Percentiles rank a stretch among this genome's conserved stretches.
These are phyloP conservation scores for Mortierella antarctica DNA, from an alignment of 192 early-diverging fungal genomes.

Conservation along the genomic window DNA sequence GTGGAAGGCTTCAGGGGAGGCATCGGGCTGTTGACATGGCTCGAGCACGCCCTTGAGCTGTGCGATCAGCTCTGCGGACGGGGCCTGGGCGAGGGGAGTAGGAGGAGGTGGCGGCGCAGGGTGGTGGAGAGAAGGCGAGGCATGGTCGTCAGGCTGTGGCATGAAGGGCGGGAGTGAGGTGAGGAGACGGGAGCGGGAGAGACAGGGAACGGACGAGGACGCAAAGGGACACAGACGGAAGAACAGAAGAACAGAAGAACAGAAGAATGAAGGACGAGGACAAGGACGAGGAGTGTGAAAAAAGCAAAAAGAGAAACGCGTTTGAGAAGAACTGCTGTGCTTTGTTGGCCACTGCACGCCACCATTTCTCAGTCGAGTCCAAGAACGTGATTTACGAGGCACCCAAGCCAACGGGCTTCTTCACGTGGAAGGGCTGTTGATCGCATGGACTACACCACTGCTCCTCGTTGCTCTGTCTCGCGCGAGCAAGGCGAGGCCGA, in stretches of 20 bases:
- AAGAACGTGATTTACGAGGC: too few relatives aligned
- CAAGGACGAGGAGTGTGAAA: too few relatives aligned
- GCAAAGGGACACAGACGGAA: too few relatives aligned
- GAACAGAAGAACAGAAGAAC: too few relatives aligned
- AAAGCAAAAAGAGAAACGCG: too few relatives aligned
- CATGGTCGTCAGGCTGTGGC: neutral
- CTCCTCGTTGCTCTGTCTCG: too few relatives aligned
- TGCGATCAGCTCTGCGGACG: constrained; percentile 12
- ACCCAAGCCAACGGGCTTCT: too few relatives aligned
- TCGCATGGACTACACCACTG: too few relatives aligned
- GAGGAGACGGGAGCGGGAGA: neutral
- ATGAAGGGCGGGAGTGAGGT: neutral
- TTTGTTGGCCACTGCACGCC: neutral
- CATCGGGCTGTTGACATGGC: neutral
- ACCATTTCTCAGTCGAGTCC: too few relatives aligned
- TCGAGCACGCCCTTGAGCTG: constrained; percentile 6
- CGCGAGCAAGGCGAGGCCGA: too few relatives aligned
- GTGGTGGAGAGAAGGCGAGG: neutral
- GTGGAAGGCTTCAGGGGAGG: constrained; percentile 16
- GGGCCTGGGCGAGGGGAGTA: constrained; percentile 8
- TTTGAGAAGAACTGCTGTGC: neutral
- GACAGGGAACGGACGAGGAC: neutral
- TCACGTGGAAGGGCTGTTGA: too few relatives aligned
- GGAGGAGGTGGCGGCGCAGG: neutral
- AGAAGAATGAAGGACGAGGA: too few relatives aligned